Base-by-base conservation (phyloP, 192 early-diverging fungal species). In the Coemansia sp. region DNA sequence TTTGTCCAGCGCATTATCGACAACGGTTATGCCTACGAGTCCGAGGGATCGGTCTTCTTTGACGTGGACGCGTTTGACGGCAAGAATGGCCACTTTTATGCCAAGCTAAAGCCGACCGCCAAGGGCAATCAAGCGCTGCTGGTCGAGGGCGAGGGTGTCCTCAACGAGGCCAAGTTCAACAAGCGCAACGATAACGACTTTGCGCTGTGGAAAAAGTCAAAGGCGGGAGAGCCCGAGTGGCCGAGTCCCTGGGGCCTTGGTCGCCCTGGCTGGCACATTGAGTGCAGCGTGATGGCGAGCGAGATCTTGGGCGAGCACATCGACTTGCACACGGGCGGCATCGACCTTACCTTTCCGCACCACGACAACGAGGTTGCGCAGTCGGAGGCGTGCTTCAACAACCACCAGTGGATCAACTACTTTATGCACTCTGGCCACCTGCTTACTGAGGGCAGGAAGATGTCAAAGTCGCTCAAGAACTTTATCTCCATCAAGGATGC, bases 201-300 rank as follows among this genome's bases (percentile, higher is more conserved):
- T 87, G 97, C 94, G 16, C 87, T 99, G 40, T 99, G 97, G 97
- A 99, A 99, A 80, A 73, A 78, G 40, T 93, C 91, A 29, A 97
- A 97, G 87, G 87, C 92, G 0, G 96, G 96, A 57, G 97, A 99
- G 80, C 97, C 97, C 12, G 78, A 84, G 24, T 99, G 97, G 97
- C 75, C 89, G 18, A 96, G 94, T 16, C 94, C 95, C 18, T 99
- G 97, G 97, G 92, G 91, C 20, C 71, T 84, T 55, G 97, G 97
- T 16, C 93, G 97, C 43, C 97, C 97, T 8, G 97, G 97, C 38
- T 99, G 97, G 97, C 97, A 99, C 72, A 99, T 99, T 86, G 97
- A 99, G 87, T 99, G 97, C 90, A 96, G 94, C 24, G 97, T 91
- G 40, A 99, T 99, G 97, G 96, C 96, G 20, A 92, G 92, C 71